Base-by-base conservation (phyloP, 2,329 filamentous ascomycete genomes). In the Cordyceps tenuipes region DNA sequence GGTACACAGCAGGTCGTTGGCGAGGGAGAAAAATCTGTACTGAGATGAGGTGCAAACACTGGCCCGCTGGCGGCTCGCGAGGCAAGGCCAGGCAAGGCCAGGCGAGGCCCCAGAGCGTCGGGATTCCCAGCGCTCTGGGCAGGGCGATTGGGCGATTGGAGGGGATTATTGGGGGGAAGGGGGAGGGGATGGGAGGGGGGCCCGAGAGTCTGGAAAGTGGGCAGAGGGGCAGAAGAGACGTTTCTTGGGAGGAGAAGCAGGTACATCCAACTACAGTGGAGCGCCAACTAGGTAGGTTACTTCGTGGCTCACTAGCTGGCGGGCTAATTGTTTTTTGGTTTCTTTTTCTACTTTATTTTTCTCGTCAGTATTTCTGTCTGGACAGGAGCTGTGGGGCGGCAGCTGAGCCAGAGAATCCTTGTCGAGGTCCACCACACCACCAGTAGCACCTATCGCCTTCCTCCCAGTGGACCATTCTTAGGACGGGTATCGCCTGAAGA, bases 181-280 rank as follows among this genome's bases (percentile, higher is more conserved):
- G 49, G 15, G 49, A 21, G 19, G 47, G 36, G 26, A 12, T 31
- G 49, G 17, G 46, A 23, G 51, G 50, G 58, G 50, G 58, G 58
- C 58, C 58, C 58, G 58, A 60, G 58, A 60, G 51, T 50, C 58
- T 60, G 58, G 58, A 56, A 60, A 60, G 51, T 49, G 44, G 34
- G 26, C 51, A 49, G n/a, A n/a, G 19, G 43, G 58, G 57, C 23
- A 29, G 29, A 43, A 36, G 29, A 23, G n/a, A 9, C 49, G 13
- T 39, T 51, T 36, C 49, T 43, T 13, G 46, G 43, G 48, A 26
- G 26, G 48, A 26, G 29, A 50, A n/a, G 48, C 17, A 34, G 17
- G 12, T 15, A 15, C 10, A 50, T 29, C 29, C 29, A 29, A 29
- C 29, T 3, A 29, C 5, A 6, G 29, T 29, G 29, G 31, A 9